Base-by-base conservation (phyloP, 768 basidiomycete species). In the Pleurotus sapidus region DNA sequence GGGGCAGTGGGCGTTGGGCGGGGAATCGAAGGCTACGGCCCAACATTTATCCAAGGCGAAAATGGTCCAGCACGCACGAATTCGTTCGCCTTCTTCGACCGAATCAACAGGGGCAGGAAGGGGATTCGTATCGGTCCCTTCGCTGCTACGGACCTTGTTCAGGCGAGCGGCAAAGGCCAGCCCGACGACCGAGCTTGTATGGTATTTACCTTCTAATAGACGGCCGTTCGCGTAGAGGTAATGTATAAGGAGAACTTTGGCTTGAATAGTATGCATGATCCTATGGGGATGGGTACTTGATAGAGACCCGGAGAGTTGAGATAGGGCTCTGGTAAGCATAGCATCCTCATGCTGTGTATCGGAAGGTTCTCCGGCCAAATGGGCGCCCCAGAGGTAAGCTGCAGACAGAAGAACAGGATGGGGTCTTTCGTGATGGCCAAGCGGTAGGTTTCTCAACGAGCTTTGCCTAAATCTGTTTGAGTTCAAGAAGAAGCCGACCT, bases 401-500 rank as follows among this genome's bases (percentile, higher is more conserved):
- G 67, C 60, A 30, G 61, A 70, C 17, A 74, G 67, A 2, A 83
- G 66, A 0, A 76, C 78, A 3, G 75, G 72, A 2, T 74, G 45
- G 5, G 76, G 76, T 23, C 75, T 69, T 12, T 66, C 59, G 6
- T 55, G 61, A 76, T 76, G 55, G 61, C 75, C 69, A 23, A 57
- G 58, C 12, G 68, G 66, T 34, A 70, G 60, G 14, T 67, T 60
- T 8, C 72, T 67, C 6, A 75, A 63, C 20, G 66, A 71, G 40
- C 65, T 70, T 40, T 72, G 65, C 4, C 74, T 71, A 56, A 88
- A 82, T 3, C 83, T 77, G 4, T 69, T 61, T 3, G 70, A 46
- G 60, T 84, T 69, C 34, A 89, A 72, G 66, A 87, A 89, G 57
- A 88, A 81, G 0, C 83, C 84, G 42, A 85, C 68, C 49, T 82